Evolutionary conservation across 2,329 filamentous ascomycete species (phyloP).

Genomic region (Phoma sp.): DNA sequence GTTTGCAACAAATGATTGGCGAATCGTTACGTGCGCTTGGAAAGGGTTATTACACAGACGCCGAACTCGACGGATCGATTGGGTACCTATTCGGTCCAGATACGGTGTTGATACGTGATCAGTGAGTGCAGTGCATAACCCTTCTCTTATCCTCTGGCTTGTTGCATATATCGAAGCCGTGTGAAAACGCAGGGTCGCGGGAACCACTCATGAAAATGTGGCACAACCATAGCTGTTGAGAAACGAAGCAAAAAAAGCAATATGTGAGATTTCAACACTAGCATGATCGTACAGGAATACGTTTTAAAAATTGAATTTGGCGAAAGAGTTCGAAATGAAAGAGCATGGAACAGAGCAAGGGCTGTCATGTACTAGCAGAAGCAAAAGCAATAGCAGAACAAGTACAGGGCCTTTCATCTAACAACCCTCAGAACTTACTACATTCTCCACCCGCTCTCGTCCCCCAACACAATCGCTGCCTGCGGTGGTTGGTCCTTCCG

Average conservation of each 20-base stretch:
- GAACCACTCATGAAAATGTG: no score
- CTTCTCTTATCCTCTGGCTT: neutral
- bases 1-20: constrained; percentile 39
- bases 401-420: neutral
- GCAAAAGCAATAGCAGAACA: neutral
- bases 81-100: constrained; percentile 48
- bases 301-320: neutral
- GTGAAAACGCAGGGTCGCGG: no score
- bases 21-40: constrained; percentile 38
- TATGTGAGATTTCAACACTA: no score
- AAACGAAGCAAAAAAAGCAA: no score
- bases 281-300: no score
- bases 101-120: constrained; percentile 42
- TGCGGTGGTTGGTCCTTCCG: constrained; percentile 49
- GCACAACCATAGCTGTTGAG: no score
- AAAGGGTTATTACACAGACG: constrained; percentile 38
- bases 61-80: constrained; percentile 47
- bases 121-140: constrained; percentile 21
- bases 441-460: constrained; percentile 37
- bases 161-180: no score
- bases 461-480: constrained; percentile 37
- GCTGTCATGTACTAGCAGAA: no score
- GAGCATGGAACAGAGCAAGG: no score
- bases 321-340: no score
- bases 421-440: constrained; percentile 38